Percentiles rank a stretch among this genome's conserved stretches.
Evolutionary conservation across 805 yeast genomes (phyloP).

Genomic region (Ogataea populi-albae): DNA sequence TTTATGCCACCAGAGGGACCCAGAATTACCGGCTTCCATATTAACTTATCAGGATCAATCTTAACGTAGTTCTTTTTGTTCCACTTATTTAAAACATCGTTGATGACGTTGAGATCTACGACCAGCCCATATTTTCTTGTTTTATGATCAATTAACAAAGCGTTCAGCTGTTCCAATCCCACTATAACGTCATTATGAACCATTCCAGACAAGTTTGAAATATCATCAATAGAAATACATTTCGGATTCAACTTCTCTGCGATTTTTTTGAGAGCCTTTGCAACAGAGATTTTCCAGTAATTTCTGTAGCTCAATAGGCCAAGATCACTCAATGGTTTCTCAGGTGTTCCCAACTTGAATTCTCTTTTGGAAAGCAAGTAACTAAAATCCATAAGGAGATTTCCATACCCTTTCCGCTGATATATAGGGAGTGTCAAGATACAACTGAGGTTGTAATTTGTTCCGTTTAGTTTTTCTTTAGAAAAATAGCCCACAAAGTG

Average conservation of each 20-base stretch:
- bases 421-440: constrained; percentile 84
- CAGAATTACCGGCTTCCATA: constrained; percentile 82
- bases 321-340: constrained; percentile 84
- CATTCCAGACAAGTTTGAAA: constrained; percentile 80
- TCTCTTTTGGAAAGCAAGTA: constrained; percentile 76
- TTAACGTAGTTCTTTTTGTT: constrained; percentile 48
- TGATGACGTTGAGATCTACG: constrained; percentile 45
- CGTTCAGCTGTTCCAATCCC: constrained; percentile 75
- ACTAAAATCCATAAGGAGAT: constrained; percentile 82
- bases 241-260: constrained; percentile 3
- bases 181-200: constrained; percentile 80
- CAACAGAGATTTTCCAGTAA: constrained; percentile 75
- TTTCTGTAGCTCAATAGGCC: constrained; percentile 83
- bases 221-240: constrained; percentile 52
- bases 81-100: constrained; percentile 47
- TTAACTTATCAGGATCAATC: constrained; percentile 50
- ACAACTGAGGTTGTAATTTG: constrained; percentile 84
- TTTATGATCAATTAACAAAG: constrained; percentile 47
- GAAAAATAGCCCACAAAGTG: constrained; percentile 94
- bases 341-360: constrained; percentile 86
- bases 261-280: constrained; percentile 41
- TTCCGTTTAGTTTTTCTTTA: constrained; percentile 73
- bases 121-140: constrained; percentile 51
- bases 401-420: constrained; percentile 89
- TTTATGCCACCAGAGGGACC: constrained; percentile 88